Conservation (phyloP, 73 alveolate species). For the Paramecium primaurelia region DNA sequence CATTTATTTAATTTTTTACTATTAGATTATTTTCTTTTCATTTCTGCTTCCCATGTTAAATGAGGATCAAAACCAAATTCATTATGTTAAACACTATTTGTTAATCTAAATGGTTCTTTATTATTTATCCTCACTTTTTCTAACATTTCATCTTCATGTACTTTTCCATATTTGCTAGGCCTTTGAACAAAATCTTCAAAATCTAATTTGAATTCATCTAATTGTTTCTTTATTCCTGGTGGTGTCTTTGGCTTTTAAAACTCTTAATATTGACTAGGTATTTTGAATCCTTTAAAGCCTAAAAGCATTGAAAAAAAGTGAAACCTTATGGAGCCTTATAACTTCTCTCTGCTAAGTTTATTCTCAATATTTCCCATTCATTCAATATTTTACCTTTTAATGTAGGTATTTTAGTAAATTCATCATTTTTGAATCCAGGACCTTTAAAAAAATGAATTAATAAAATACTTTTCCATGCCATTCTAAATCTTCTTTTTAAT, state of each 20-base stretch:
- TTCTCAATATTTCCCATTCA: constrained; percentile 47
- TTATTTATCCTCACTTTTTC: constrained; percentile 42
- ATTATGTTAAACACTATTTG: constrained; percentile 48
- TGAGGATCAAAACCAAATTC: constrained; percentile 45
- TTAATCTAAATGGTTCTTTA: constrained; percentile 46
- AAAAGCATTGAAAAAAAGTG: not conserved
- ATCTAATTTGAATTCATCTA: not conserved
- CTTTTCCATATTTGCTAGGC: constrained; percentile 35
- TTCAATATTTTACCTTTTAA: constrained; percentile 27
- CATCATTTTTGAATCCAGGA: constrained; percentile 52
- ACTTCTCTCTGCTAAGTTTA: constrained; percentile 45
- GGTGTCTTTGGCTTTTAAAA: constrained; percentile 32
- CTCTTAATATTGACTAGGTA: constrained; percentile 26
- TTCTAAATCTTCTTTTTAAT: constrained; percentile 28
- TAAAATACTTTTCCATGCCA: constrained; percentile 44
- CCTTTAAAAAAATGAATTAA: not conserved
- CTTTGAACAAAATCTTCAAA: constrained; percentile 36
- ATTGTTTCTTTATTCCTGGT: not conserved
- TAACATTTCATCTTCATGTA: constrained; percentile 40
- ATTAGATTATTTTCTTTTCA: not conserved
- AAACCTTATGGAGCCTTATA: constrained; percentile 32
- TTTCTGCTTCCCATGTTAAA: constrained; percentile 51
- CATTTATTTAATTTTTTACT: not conserved
- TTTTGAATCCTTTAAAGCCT: constrained; percentile 42
- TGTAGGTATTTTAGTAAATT: constrained; percentile 42